Evolutionary conservation across 2,329 filamentous ascomycete genomes (phyloP), one percentile per base, ranked within the genome.

Genomic region (Shiraia bambusicola): DNA sequence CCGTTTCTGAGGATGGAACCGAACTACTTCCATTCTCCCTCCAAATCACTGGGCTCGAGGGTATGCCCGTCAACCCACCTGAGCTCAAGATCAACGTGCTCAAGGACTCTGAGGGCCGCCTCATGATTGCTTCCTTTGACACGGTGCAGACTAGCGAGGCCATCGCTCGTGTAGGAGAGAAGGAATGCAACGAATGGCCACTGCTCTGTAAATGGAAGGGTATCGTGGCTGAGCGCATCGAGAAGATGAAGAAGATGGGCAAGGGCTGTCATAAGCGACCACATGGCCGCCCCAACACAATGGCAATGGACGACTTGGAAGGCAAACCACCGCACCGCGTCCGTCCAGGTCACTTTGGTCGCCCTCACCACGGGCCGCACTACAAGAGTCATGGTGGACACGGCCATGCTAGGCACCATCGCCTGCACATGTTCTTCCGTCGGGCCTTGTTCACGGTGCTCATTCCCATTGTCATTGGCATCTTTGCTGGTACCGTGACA

Each of bases 381-480:
- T 52, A 58, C 32, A 47, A 45, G 16, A 51, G 56, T 17, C 52
- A 59, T 47, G 56, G 49, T 42, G 42, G 48, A 22, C 52, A 60
- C 34, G 34, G 45, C 26, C 59, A 63, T 40, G 51, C 53, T 34
- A 16, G 39, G 28, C 49, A 54, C 34, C 53, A 61, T 47, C 51
- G 53, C 30, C 26, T 63, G 34, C 54, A 59, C 36, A 60, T 54
- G 56, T 63, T 66, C 46, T 40, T 62, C 26, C 60, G 75, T 58
- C 78, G 78, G 54, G 73, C 86, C 35, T 73, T 78, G 49, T 72
- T 81, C 27, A 80, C 84, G 47, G 76, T 89, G 31, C 65, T 88
- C 34, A 72, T 88, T 28, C 86, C 86, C 2, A 74, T 88, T 38
- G 69, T 86, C 37, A 76, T 88, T 50, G 86, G 86, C 44, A 76